phyloP scores from a whole-genome alignment of 352 stramenopile species.

The Pythium monospermum region DNA sequence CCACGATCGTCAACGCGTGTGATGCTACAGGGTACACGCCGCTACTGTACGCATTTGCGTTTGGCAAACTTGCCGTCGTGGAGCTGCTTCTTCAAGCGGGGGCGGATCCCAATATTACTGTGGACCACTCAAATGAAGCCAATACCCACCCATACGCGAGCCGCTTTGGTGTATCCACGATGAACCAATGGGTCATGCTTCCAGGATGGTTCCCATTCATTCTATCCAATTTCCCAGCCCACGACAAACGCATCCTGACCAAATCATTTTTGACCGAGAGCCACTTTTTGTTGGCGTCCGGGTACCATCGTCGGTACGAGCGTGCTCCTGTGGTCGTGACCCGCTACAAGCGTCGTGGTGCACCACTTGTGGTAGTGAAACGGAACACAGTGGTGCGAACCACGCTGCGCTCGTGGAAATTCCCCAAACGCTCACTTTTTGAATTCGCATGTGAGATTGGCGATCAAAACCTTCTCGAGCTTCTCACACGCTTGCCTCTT shows the following conservation, averaged over 20 bases:
- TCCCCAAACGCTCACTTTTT: slow-evolving; percentile 19
- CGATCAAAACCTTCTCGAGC: slow-evolving; percentile 12
- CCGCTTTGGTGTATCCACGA: slow-evolving; percentile 36
- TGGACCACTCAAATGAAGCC: slow-evolving; percentile 43
- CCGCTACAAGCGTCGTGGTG: neutral
- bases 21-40: slow-evolving; percentile 45
- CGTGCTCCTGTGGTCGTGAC: neutral
- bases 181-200: slow-evolving; percentile 49
- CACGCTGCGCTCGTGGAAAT: slow-evolving; percentile 22
- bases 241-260: slow-evolving; percentile 31
- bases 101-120: slow-evolving; percentile 24
- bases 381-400: slow-evolving; percentile 7
- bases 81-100: slow-evolving; percentile 28
- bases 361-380: neutral
- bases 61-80: slow-evolving; percentile 31
- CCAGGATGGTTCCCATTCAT: slow-evolving; percentile 55
- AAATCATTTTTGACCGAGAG: slow-evolving; percentile 24
- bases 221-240: slow-evolving; percentile 14
- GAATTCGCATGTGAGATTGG: slow-evolving; percentile 24
- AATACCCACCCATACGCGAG: slow-evolving; percentile 43
- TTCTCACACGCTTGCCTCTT: slow-evolving; percentile 14
- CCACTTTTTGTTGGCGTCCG: slow-evolving; percentile 34
- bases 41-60: slow-evolving; percentile 50
- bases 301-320: slow-evolving; percentile 32
- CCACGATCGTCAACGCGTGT: slow-evolving; percentile 21